phyloP scores from a whole-genome alignment of 2,329 filamentous ascomycete species.

The Calcarisporium arbuscula region DNA sequence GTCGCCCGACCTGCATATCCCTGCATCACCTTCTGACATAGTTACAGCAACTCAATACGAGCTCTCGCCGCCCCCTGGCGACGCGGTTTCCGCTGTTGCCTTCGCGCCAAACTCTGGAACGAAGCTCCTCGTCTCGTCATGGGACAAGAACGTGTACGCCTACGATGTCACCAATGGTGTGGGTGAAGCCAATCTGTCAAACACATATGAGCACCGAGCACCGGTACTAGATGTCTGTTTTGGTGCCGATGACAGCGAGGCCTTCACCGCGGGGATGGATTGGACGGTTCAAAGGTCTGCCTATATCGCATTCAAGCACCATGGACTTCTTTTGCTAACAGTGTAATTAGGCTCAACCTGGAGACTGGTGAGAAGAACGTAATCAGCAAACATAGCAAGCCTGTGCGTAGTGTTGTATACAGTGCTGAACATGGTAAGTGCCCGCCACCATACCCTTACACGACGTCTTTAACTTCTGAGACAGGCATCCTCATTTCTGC shows the following conservation, averaged over 20 bases:
- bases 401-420: slow-evolving; percentile 80
- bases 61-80: slow-evolving; percentile 72
- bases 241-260: slow-evolving; percentile 72
- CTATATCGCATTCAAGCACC: slow-evolving; percentile 7
- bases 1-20: too few species aligned
- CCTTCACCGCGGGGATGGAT: slow-evolving; percentile 82
- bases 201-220: slow-evolving; percentile 72
- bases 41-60: slow-evolving; percentile 66
- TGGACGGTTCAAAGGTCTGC: slow-evolving; percentile 70
- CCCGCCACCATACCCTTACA: not conserved
- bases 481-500: slow-evolving; percentile 73
- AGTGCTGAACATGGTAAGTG: slow-evolving; percentile 61
- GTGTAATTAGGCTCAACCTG: slow-evolving; percentile 53
- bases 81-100: slow-evolving; percentile 79
- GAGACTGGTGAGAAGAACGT: slow-evolving; percentile 64
- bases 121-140: slow-evolving; percentile 83
- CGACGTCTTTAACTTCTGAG: slow-evolving; percentile 1
- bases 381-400: slow-evolving; percentile 70
- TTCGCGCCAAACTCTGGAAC: slow-evolving; percentile 74
- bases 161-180: slow-evolving; percentile 65
- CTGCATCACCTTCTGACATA: slow-evolving; percentile 12
- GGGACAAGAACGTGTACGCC: slow-evolving; percentile 87
- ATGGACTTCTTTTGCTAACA: slow-evolving; percentile 1
- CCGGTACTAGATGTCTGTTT: slow-evolving; percentile 91
- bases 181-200: slow-evolving; percentile 52